These are phyloP conservation scores for Grosmannia clavigera DNA, from an alignment of 2,329 filamentous ascomycete genomes.

Conservation along the genomic window DNA sequence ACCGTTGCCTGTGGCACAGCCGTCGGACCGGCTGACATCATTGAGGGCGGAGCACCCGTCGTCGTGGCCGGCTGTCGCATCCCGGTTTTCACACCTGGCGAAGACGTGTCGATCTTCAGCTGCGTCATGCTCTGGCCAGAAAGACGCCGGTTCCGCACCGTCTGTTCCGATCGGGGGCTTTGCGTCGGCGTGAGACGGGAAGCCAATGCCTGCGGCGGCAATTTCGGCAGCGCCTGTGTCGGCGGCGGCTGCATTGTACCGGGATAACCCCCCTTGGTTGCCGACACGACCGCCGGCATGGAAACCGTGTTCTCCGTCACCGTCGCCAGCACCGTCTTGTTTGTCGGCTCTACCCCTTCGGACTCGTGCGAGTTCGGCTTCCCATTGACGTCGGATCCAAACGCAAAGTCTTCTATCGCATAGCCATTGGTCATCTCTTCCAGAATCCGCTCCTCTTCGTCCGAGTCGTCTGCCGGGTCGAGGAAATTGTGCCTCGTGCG, in stretches of 20 bases:
- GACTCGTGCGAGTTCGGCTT: conserved; percentile 61
- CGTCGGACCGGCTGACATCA: not conserved
- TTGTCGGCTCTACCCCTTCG: conserved; percentile 68
- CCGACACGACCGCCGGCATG: conserved; percentile 10
- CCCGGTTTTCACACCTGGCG: conserved; percentile 5
- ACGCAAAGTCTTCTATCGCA: conserved; percentile 70
- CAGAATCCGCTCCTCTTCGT: conserved; percentile 64
- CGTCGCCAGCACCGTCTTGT: conserved; percentile 57
- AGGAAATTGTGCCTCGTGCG: conserved; percentile 36
- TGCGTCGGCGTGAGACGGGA: conserved; percentile 17
- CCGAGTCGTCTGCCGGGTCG: conserved; percentile 46
- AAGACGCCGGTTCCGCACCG: conserved; percentile 63
- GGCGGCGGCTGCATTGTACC: conserved; percentile 33
- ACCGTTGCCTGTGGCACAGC: conserved; percentile 13
- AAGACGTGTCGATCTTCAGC: conserved; percentile 73
- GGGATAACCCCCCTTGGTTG: conserved; percentile 15
- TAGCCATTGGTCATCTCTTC: conserved; percentile 84
- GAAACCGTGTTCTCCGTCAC: conserved; percentile 46
- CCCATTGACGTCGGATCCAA: conserved; percentile 40
- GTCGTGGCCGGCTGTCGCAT: not conserved
- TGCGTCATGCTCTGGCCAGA: conserved; percentile 72
- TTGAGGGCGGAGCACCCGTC: not conserved
- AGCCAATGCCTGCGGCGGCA: conserved; percentile 25
- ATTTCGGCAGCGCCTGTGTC: conserved; percentile 31
- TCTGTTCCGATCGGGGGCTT: conserved; percentile 19